Evolutionary conservation across 2,329 filamentous ascomycete species (phyloP), one percentile per base, ranked within the genome.

Genomic region (Diaporthe helianthi): DNA sequence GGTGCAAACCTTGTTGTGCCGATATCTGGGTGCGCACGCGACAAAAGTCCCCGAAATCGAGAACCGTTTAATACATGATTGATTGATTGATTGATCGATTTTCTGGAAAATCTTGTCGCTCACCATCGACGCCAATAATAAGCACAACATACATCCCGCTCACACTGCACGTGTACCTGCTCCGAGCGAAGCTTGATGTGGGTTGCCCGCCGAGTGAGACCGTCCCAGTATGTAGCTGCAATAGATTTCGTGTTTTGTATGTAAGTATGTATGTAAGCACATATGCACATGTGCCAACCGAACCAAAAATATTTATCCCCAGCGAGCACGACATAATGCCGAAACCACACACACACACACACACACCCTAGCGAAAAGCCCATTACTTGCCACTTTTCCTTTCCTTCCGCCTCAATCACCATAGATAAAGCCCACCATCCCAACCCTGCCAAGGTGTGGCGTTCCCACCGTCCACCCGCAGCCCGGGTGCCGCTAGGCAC

Each of bases 351-450:
- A 38, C 8, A 9, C 36, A n/a, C 19, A 17, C n/a, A n/a, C n/a
- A n/a, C n/a, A n/a, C n/a, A n/a, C n/a, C 8, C 44, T 19, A 46
- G 44, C 44, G 10, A 46, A 24, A 38, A 38, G 24, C 41, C 38
- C 38, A 61, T 41, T 22, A 26, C 54, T 44, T 24, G 22, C 38
- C 55, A 33, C 44, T 38, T 38, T 38, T 13, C 36, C 36, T 15
- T 38, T 13, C 13, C 19, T 47, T n/a, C 12, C 41, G 41, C 58
- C 58, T 44, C 41, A 61, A 61, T 61, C 41, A 33, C 19, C 58
- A 61, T 47, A 61, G 17, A 61, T 61, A 26, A 61, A 22, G 58
- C 58, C n/a, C 58, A 61, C 47, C 41, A 46, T 26, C 19, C 41
- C 58, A 46, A 61, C 33, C n/a, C 58, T 29, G 41, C 58, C 58